Evolutionary conservation across 1,284 basidiomycete species (phyloP), one percentile per base, ranked within the genome.

Genomic region (Veloboletus limbatus): DNA sequence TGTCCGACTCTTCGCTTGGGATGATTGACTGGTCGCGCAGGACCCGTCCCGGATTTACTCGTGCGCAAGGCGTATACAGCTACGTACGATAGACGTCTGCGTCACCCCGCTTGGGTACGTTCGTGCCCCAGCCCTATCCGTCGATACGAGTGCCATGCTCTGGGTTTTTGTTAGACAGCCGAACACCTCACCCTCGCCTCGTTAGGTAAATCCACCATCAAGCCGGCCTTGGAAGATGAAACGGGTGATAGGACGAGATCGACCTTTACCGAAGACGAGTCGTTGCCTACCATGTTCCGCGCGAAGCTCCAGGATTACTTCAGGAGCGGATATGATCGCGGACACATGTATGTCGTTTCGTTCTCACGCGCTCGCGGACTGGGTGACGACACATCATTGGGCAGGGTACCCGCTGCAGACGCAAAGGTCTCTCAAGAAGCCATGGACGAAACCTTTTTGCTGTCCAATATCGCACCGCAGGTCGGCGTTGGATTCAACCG

Each of bases 401-500:
- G 16, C 8, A 92, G 90, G 90, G 92, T 93, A 0, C 94, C 96
- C 28, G 96, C 96, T n/a, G 96, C 96, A 26, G 97, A 99, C 67
- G 95, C 94, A 8, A 98, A 97, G 66, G 69, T 73, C n/a, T 91
- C 87, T 20, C 68, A 97, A 76, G 76, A 81, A 48, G 97, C 96
- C 4, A 98, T 99, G 96, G 70, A 98, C 66, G 93, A 99, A 71
- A 99, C 97, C 0, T 99, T 99, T 69, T 72, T 90, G 33, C 71
- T 99, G 40, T 86, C 91, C 4, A 99, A 99, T 64, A 98, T 99
- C 46, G 95, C 97, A 1, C 97, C 97, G 28, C 97, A 99, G 77
- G 93, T 99, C 10, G 97, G 97, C 3, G 90, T 83, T 36, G 96
- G 96, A 0, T 99, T 99, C 76, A 99, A 99, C 65, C 76, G 97